phyloP scores from a whole-genome alignment of 225 moss, liverwort and hornwort species.

The Pseudoscleropodium purum region DNA sequence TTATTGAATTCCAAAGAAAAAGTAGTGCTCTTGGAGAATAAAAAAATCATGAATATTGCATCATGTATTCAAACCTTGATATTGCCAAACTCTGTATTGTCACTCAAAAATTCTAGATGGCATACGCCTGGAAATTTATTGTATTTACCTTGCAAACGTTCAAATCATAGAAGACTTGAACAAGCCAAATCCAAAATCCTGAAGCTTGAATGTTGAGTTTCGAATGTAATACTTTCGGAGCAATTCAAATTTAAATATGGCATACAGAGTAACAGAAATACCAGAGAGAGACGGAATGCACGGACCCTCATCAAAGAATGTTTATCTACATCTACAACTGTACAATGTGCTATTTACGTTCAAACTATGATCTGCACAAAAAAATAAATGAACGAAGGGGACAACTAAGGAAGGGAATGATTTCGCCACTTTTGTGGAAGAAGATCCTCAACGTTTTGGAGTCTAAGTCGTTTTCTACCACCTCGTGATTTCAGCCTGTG shows the following conservation, averaged over 20 bases:
- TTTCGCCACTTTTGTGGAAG: background rate
- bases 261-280: background rate
- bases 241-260: background rate
- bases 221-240: background rate
- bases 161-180: background rate
- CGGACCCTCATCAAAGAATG: background rate
- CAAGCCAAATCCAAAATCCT: too few relatives aligned
- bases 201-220: background rate
- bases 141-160: background rate
- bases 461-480: constrained; percentile 26
- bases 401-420: background rate
- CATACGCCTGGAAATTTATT: too few relatives aligned
- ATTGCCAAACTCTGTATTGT: background rate
- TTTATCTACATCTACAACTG: background rate
- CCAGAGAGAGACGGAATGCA: background rate
- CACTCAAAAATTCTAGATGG: background rate
- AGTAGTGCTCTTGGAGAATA: too few relatives aligned
- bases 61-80: background rate
- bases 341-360: background rate
- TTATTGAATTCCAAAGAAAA: background rate
- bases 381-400: background rate
- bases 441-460: constrained; percentile 28
- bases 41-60: too few relatives aligned
- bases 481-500: constrained; percentile 13
- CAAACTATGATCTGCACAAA: background rate